Evolutionary conservation across 2,329 filamentous ascomycete genomes (phyloP), one percentile per base, ranked within the genome.

Genomic region (Emmonsiellopsis sp.): DNA sequence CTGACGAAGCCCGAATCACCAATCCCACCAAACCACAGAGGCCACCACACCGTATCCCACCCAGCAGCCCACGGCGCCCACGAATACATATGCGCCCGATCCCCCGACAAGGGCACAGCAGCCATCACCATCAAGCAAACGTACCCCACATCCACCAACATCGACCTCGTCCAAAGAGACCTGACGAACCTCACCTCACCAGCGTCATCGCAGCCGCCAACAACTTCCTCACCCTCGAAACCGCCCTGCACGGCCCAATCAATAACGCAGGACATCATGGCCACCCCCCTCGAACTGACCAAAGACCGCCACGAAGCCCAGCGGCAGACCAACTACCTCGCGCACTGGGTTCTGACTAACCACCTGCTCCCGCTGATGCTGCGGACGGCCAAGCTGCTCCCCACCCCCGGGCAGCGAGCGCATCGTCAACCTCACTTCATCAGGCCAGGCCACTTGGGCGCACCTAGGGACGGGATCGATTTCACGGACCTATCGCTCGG

Each of bases 311-410:
- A 66, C 60, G 72, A 71, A 60, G 64, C 59, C 50, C 70, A 75
- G 56, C 72, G 62, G 62, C 64, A 74, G 63, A 73, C 70, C 37
- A 75, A 75, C 55, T 73, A 75, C 59, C 64, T 75, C 16, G 61
- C 69, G 7, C 73, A 75, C 61, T 74, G 70, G 70, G 57, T 72
- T 10, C 57, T 75, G 6, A 74, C 72, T 5, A 56, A 64, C 30
- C 65, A 68, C 50, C 65, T 74, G 2, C 64, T 74, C 7, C 70
- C 71, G 4, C 58, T 71, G 16, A 59, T 74, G 52, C 60, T 62
- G 16, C 50, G 41, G 13, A 73, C 71, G 2, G 61, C 69, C 20
- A 26, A 9, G 57, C 61, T 1, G 45, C 47, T 1, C 31, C 43
- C 30, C 38, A 42, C 45, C 30, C 38, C 46, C 45, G 16, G 31